Evolutionary conservation across 331 rosid species (phyloP), one percentile per base, ranked within the genome.

Genomic region (Malus hybrid): DNA sequence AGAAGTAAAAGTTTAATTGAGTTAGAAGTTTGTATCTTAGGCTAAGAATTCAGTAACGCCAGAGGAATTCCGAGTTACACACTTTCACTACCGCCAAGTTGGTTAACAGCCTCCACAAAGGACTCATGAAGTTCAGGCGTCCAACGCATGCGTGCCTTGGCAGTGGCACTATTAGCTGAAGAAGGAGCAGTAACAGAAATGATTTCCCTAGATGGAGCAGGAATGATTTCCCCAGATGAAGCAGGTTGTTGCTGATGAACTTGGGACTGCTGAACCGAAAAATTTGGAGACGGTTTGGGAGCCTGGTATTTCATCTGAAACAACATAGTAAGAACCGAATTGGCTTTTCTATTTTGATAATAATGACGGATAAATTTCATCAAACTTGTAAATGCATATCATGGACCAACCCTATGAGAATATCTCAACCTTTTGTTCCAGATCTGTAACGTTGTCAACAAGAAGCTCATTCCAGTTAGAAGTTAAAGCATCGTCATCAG

Each of bases 31-130:
- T 76, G 48, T 52, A 61, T 84, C 66, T 20, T 46, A 63, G 46
- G 77, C 53, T 69, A 72, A 50, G 42, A 66, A 68, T 63, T 67
- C 34, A 32, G 75, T 19, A 63, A 62, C 50, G 77, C 60, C 73
- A 61, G 71, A 62, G 77, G 30, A 68, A 39, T 69, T 77, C 75
- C 90, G 22, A 68, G 46, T 71, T 77, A 78, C 93, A 48, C 87
- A 95, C 99, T 90, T 92, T 95, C 99, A 90, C 97, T 86, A 68
- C 97, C 99, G 72, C 99, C 99, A 76, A 95, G 97, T 83, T 89
- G 88, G 86, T 50, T 92, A 71, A 95, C 96, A 85, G 99, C 97
- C 79, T 95, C 99, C 77, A 95, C 97, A 86, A 94, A 94, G 80
- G 97, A 90, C 77, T 92, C 99, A 71, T 95, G 99, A 81, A 95